Evolutionary conservation across 2,329 filamentous ascomycete species (phyloP).

Genomic region (Colletotrichum gloeosporioides): DNA sequence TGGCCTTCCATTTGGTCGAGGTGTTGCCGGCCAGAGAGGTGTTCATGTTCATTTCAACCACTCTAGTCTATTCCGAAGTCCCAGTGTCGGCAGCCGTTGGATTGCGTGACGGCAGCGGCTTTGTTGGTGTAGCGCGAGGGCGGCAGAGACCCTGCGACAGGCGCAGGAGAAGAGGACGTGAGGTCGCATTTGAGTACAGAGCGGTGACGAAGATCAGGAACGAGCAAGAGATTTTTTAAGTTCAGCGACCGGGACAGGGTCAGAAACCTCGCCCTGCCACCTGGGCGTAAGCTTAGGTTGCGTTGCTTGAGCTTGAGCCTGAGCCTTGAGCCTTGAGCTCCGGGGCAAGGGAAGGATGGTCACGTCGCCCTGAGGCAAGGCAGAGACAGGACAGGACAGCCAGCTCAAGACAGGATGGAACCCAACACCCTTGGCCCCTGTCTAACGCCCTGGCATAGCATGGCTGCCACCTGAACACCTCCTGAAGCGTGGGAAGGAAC

Average conservation of each 20-base stretch:
- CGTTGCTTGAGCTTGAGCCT: background rate
- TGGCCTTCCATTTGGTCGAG: background rate
- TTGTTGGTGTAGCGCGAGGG: background rate
- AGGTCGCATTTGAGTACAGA: slow-evolving; percentile 15
- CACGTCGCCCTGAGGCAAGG: background rate
- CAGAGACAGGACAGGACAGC: background rate
- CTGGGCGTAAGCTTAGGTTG: background rate
- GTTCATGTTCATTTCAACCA: background rate
- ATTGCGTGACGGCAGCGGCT: background rate
- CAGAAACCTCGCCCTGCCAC: background rate
- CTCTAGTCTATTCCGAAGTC: background rate
- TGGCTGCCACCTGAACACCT: background rate
- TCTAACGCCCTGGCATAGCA: background rate
- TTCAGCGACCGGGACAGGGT: slow-evolving; percentile 6
- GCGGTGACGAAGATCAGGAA: slow-evolving; percentile 7
- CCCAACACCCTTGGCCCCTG: background rate
- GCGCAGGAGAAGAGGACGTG: background rate
- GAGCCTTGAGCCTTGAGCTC: background rate
- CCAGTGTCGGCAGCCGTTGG: background rate
- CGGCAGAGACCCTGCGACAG: background rate
- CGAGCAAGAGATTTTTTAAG: background rate
- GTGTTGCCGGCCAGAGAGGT: background rate
- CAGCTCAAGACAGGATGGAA: background rate
- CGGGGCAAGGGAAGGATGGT: background rate
- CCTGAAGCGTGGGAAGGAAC: background rate